A percentile compares a stretch with the other conserved stretches of the same genome.
Conservation (phyloP, 2,329 filamentous ascomycete genomes). For the Colletotrichum tropicicola region DNA sequence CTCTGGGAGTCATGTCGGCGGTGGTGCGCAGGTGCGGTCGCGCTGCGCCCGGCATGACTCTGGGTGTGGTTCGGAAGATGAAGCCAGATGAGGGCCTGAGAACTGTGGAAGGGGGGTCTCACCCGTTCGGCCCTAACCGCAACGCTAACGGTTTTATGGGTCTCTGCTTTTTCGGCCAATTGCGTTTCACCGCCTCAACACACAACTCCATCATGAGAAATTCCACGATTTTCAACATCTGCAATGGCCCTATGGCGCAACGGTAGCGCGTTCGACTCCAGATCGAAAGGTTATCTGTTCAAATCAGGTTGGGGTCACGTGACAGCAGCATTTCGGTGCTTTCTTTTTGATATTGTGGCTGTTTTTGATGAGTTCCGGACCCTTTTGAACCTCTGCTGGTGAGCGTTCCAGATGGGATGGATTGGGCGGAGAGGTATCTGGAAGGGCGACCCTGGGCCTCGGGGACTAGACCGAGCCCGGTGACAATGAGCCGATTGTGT, state of each 20-base stretch:
- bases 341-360: not conserved
- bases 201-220: not conserved
- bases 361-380: too few relatives aligned
- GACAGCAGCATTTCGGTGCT: not conserved
- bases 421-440: too few relatives aligned
- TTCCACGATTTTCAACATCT: not conserved
- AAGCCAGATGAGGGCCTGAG: not conserved
- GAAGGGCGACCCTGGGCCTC: too few relatives aligned
- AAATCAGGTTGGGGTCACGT: conserved; percentile 25
- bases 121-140: not conserved
- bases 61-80: not conserved
- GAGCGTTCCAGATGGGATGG: too few relatives aligned
- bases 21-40: not conserved
- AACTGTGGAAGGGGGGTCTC: not conserved
- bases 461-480: too few relatives aligned
- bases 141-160: not conserved
- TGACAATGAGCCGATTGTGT: too few relatives aligned
- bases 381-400: too few relatives aligned
- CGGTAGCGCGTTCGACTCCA: conserved; percentile 31
- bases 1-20: conserved; percentile 22
- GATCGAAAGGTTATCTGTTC: conserved; percentile 31
- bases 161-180: not conserved
- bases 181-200: not conserved
- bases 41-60: conserved; percentile 16
- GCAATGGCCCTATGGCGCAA: conserved; percentile 18